Percentiles rank a stretch among this genome's conserved stretches.
Evolutionary conservation across 306 rosid genomes (phyloP).

Genomic region (Cucurbita moschata): DNA sequence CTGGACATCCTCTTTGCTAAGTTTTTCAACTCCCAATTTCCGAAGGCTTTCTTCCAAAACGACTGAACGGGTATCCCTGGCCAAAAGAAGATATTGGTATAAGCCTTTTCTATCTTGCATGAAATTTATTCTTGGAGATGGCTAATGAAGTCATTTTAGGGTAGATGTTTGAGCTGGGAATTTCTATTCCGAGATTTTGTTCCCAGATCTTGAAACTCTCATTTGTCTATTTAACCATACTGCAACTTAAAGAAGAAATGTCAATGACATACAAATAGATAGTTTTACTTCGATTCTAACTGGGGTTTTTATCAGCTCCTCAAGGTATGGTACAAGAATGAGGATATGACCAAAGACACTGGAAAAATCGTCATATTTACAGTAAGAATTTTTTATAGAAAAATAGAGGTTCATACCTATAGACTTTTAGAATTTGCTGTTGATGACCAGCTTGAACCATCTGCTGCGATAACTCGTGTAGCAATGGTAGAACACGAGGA

Average conservation of each 20-base stretch:
- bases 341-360: neutral
- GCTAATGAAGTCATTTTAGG: neutral
- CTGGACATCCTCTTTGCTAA: constrained; percentile 91
- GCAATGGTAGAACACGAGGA: constrained; percentile 63
- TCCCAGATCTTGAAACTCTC: neutral
- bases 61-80: constrained; percentile 67
- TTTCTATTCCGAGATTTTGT: neutral
- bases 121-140: neutral
- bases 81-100: constrained; percentile 7
- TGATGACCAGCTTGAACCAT: constrained; percentile 93
- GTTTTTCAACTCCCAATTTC: constrained; percentile 90
- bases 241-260: neutral
- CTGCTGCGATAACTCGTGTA: constrained; percentile 72
- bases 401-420: constrained; percentile 34
- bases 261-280: neutral
- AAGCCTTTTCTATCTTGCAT: neutral
- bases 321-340: neutral
- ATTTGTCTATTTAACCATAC: neutral
- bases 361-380: neutral
- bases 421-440: constrained; percentile 58
- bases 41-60: constrained; percentile 87
- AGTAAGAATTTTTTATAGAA: neutral
- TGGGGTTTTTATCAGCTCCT: neutral
- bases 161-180: neutral
- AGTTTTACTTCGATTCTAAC: neutral